phyloP scores from a whole-genome alignment of 2,329 filamentous ascomycete species.

The Neofusicoccum parvum region DNA sequence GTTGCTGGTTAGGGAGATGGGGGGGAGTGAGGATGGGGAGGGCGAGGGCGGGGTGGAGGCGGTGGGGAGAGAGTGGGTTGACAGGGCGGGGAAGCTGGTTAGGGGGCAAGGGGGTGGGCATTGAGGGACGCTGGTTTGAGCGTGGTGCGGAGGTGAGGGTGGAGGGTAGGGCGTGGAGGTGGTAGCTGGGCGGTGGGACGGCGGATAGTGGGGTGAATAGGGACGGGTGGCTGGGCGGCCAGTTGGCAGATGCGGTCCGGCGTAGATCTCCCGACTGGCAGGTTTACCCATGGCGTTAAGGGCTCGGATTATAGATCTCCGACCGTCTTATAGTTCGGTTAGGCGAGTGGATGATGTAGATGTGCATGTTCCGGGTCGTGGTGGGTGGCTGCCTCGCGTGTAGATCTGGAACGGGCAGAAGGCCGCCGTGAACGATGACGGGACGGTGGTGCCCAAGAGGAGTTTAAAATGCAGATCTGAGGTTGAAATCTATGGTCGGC shows the following conservation, averaged over 20 bases:
- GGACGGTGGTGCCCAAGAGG: neutral
- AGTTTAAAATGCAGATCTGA: neutral
- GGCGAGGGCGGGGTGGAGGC: constrained; percentile 45
- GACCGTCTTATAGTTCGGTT: neutral
- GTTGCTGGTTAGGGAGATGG: constrained; percentile 60
- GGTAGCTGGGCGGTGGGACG: neutral
- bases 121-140: constrained; percentile 27
- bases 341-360: neutral
- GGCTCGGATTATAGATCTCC: neutral
- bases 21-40: constrained; percentile 31
- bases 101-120: constrained; percentile 49
- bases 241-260: too few species aligned
- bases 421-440: neutral
- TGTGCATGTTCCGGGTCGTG: neutral
- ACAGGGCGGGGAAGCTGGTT: constrained; percentile 51
- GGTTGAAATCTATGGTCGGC: neutral
- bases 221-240: too few species aligned
- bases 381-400: neutral
- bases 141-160: neutral
- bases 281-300: too few species aligned
- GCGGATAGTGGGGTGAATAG: too few species aligned
- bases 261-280: too few species aligned
- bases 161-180: neutral
- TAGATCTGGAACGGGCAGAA: neutral
- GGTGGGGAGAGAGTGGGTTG: constrained; percentile 55